Percentiles rank a stretch among this genome's conserved stretches.
phyloP scores from a whole-genome alignment of 129 eudicot genomes.

The Chrysanthemum lavandulifolium region DNA sequence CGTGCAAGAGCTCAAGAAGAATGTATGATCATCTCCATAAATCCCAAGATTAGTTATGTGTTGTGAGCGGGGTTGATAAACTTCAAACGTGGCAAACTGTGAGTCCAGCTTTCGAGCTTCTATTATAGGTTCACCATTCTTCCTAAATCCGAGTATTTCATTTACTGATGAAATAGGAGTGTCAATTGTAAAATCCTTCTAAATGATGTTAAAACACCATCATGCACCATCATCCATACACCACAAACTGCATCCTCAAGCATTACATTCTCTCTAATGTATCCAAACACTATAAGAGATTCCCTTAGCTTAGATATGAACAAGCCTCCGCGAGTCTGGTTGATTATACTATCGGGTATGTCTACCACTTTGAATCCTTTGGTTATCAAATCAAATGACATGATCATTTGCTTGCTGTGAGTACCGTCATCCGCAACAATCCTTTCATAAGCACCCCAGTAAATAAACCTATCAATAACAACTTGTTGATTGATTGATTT shows the following conservation, averaged over 20 bases:
- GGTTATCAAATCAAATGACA: conserved; percentile 34
- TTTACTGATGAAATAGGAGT: conserved; percentile 4
- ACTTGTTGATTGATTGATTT: no score
- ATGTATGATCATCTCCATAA: no score
- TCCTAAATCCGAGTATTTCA: conserved; percentile 30
- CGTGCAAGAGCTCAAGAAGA: no score
- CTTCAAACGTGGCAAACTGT: background rate
- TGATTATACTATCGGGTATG: conserved; percentile 29
- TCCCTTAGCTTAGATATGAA: conserved; percentile 28
- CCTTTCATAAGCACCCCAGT: background rate
- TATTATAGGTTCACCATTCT: conserved; percentile 27
- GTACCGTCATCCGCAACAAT: background rate
- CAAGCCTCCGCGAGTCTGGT: background rate
- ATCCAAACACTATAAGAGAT: conserved; percentile 14
- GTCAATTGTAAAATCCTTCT: conserved; percentile 5
- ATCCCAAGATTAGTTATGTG: no score
- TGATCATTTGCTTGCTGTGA: background rate
- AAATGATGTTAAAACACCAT: conserved; percentile 24
- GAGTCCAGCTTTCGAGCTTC: background rate
- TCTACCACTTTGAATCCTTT: conserved; percentile 33
- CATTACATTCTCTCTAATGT: background rate
- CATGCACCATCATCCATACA: conserved; percentile 53
- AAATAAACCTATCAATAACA: background rate
- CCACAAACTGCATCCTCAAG: background rate
- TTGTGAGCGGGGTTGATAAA: background rate